A percentile compares a stretch with the other conserved stretches of the same genome.
phyloP scores from a whole-genome alignment of 495 filamentous ascomycete species.

The Emericellopsis terricola region DNA sequence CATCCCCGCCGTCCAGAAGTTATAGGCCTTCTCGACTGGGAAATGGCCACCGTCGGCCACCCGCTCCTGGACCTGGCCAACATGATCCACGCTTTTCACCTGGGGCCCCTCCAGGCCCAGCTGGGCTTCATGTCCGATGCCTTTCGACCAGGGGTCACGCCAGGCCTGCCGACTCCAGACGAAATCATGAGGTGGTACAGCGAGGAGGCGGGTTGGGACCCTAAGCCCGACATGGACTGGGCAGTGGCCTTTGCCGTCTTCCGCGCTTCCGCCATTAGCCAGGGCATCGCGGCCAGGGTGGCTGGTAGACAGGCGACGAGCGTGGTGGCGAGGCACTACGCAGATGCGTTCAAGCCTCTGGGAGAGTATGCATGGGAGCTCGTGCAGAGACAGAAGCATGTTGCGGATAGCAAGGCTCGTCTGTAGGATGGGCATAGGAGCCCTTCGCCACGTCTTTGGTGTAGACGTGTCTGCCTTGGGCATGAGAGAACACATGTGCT shows the following conservation, averaged over 20 bases:
- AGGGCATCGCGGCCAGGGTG: slow-evolving; percentile 78
- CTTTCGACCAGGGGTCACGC: slow-evolving; percentile 42
- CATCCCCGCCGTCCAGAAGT: slow-evolving; percentile 73
- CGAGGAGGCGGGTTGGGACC: slow-evolving; percentile 25
- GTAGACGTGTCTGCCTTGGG: no score
- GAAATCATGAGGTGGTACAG: slow-evolving; percentile 59
- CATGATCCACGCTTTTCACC: slow-evolving; percentile 48
- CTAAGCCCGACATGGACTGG: slow-evolving; percentile 42
- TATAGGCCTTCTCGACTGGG: slow-evolving; percentile 90
- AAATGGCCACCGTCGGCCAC: slow-evolving; percentile 90
- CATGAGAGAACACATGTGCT: no score
- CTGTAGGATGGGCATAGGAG: no score
- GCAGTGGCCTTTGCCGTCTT: slow-evolving; percentile 40
- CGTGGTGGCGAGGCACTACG: slow-evolving; percentile 57
- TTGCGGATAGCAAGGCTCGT: no score
- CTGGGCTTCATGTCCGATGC: slow-evolving; percentile 4
- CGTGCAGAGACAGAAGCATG: slow-evolving; percentile 8
- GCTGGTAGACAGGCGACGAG: slow-evolving; percentile 81
- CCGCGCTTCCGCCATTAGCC: slow-evolving; percentile 61
- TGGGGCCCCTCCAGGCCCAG: slow-evolving; percentile 21
- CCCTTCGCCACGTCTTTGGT: no score
- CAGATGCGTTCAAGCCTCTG: slow-evolving; percentile 39
- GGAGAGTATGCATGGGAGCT: slow-evolving; percentile 60
- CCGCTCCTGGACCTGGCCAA: slow-evolving; percentile 76
- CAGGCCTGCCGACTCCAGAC: slow-evolving; percentile 53